Conservation (phyloP, 2,329 filamentous ascomycete species). For the Talaromyces rugulosus region DNA sequence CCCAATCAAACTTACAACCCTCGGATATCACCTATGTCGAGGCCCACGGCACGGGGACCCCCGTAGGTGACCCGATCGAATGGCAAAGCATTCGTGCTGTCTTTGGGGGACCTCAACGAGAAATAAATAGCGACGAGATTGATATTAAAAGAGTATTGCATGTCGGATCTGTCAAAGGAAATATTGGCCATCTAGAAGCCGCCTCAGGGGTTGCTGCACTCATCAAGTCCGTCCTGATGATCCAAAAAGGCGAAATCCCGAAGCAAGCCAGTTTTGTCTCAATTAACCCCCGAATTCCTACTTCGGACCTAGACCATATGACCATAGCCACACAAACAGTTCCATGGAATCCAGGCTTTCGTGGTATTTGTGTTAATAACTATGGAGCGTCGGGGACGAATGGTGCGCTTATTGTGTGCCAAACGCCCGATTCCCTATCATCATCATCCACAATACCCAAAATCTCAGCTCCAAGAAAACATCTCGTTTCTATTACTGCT, state of each 20-base stretch:
- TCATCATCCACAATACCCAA: neutral
- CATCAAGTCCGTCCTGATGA: constrained; percentile 33
- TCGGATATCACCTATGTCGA: constrained; percentile 77
- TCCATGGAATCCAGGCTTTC: constrained; percentile 9
- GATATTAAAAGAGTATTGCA: constrained; percentile 43
- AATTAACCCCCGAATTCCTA: constrained; percentile 18
- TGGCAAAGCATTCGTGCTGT: constrained; percentile 69
- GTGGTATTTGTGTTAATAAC: constrained; percentile 21
- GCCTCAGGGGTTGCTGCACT: constrained; percentile 48
- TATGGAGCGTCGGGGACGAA: constrained; percentile 26
- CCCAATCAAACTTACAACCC: constrained; percentile 69
- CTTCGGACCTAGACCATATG: constrained; percentile 13
- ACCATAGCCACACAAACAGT: constrained; percentile 9
- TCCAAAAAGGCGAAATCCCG: constrained; percentile 29
- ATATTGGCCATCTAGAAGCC: constrained; percentile 60
- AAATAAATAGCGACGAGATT: constrained; percentile 13
- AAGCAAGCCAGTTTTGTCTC: constrained; percentile 18
- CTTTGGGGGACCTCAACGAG: constrained; percentile 42
- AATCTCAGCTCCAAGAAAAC: too few relatives aligned
- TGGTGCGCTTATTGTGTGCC: constrained; percentile 23
- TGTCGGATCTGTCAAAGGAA: constrained; percentile 61
- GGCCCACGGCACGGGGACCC: constrained; percentile 86
- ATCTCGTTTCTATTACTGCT: too few relatives aligned
- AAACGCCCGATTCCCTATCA: constrained; percentile 1
- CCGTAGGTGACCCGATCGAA: constrained; percentile 77